Evolutionary conservation across 2,329 filamentous ascomycete species (phyloP).

Genomic region (Colletotrichum chlorophyti): DNA sequence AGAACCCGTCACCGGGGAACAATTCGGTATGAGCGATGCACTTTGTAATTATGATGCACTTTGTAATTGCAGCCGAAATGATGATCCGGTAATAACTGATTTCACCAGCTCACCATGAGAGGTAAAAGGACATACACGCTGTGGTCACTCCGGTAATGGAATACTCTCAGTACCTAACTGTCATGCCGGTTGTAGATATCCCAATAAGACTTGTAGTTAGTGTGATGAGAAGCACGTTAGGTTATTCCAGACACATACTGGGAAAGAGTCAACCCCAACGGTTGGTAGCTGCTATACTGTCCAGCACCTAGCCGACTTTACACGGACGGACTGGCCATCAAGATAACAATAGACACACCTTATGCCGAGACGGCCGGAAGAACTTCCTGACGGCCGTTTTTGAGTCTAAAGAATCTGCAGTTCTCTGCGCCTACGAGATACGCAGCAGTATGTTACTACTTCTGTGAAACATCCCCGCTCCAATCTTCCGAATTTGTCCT

Average conservation of each 20-base stretch:
- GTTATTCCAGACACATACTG: not conserved
- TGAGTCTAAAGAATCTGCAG: not conserved
- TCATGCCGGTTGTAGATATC: not conserved
- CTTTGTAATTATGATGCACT: not conserved
- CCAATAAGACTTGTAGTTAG: too few relatives aligned
- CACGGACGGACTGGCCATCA: not conserved
- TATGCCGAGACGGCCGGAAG: not conserved
- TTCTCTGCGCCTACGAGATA: not conserved
- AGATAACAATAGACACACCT: not conserved
- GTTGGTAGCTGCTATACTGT: not conserved
- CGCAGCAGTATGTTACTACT: not conserved
- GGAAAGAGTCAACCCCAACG: not conserved
- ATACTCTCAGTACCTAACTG: not conserved
- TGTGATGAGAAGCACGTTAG: too few relatives aligned
- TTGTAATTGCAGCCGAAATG: not conserved
- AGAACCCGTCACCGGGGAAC: not conserved
- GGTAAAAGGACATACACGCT: not conserved
- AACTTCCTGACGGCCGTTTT: not conserved
- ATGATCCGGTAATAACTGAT: not conserved
- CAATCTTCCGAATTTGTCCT: too few relatives aligned
- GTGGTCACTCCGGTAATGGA: not conserved
- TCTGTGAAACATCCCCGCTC: not conserved
- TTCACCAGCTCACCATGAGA: not conserved
- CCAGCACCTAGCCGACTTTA: not conserved
- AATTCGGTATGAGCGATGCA: not conserved